Evolutionary conservation across 176 grass and related monocot species (phyloP).

Genomic region (Hordeum vulgare): DNA sequence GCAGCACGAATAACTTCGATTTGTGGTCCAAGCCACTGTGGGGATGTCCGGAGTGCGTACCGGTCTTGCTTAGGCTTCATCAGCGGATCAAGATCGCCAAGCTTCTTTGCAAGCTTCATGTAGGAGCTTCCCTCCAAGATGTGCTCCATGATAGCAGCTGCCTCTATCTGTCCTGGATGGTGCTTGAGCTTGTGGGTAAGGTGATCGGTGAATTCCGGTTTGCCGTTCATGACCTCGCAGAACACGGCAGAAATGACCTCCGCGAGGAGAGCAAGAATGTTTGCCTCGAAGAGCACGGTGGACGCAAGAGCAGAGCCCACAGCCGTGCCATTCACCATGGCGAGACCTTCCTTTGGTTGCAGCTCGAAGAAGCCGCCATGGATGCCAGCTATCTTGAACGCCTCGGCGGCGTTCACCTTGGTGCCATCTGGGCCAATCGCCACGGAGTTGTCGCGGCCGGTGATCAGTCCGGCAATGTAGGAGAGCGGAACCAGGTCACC

Average conservation of each 20-base stretch:
- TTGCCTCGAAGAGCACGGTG: slow-evolving; percentile 68
- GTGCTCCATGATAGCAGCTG: slow-evolving; percentile 80
- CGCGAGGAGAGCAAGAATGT: slow-evolving; percentile 58
- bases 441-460: slow-evolving; percentile 34
- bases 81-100: slow-evolving; percentile 62
- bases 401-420: slow-evolving; percentile 43
- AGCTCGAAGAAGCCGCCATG: slow-evolving; percentile 51
- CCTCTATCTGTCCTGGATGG: slow-evolving; percentile 79
- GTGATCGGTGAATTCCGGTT: slow-evolving; percentile 85
- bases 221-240: slow-evolving; percentile 87
- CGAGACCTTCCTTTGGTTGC: slow-evolving; percentile 76
- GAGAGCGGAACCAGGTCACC: slow-evolving; percentile 39
- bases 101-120: slow-evolving; percentile 70
- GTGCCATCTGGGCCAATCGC: slow-evolving; percentile 35
- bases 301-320: slow-evolving; percentile 77
- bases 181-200: slow-evolving; percentile 85
- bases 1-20: slow-evolving; percentile 70
- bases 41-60: slow-evolving; percentile 75
- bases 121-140: slow-evolving; percentile 72
- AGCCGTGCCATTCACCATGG: slow-evolving; percentile 83
- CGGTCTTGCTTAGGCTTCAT: slow-evolving; percentile 85
- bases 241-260: slow-evolving; percentile 74
- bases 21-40: slow-evolving; percentile 79
- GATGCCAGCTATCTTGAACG: slow-evolving; percentile 50
- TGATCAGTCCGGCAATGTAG: slow-evolving; percentile 46